Base-by-base conservation (phyloP, 768 basidiomycete species). In the Ramaria sp. region DNA sequence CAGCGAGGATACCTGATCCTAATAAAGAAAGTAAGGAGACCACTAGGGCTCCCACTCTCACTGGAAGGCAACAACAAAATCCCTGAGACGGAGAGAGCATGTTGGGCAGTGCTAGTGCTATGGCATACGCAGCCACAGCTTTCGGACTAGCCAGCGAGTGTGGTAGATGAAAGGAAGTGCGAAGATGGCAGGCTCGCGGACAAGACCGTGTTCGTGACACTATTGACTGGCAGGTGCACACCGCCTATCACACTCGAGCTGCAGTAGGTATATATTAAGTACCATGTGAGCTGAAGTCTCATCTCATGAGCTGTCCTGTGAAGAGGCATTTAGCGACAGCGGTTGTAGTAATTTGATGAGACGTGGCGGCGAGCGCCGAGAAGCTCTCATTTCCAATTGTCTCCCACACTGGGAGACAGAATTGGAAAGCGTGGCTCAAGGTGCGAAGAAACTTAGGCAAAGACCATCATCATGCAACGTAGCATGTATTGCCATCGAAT, bases 41-140 rank as follows among this genome's bases (percentile, higher is more conserved):
- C 51, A 52, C 51, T 52, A 52, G 51, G 51, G 51, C 51, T 38
- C 51, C 51, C 20, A 52, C 24, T 33, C 51, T 52, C 19, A 52
- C 51, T 33, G 51, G 51, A 52, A 52, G 51, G 17, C 51, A 52
- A 33, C 17, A 52, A 52, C 31, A 52, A 39, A 52, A 52, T 2
- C 51, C 51, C 19, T 22, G 31, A 52, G 51, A 52, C 33, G 51
- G 51, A 34, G 51, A 52, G 15, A 52, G 51, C 51, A 52, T 52
- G 31, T 52, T 34, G 24, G 4, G 24, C 48, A 49, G 48, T 49
- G 48, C 24, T 17, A 6, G 4, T 33, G 12, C 27, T 49, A 20
- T 24, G 24, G 45, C 12, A 46, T n/a, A 46, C 48, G n/a, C 48
- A 49, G 19, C 10, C 31, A 13, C 13, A 24, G 3, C 7, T 43